Percentiles rank a stretch among this genome's conserved stretches.
phyloP scores from a whole-genome alignment of 805 yeast species.

The Starmerella lactis-condensi region DNA sequence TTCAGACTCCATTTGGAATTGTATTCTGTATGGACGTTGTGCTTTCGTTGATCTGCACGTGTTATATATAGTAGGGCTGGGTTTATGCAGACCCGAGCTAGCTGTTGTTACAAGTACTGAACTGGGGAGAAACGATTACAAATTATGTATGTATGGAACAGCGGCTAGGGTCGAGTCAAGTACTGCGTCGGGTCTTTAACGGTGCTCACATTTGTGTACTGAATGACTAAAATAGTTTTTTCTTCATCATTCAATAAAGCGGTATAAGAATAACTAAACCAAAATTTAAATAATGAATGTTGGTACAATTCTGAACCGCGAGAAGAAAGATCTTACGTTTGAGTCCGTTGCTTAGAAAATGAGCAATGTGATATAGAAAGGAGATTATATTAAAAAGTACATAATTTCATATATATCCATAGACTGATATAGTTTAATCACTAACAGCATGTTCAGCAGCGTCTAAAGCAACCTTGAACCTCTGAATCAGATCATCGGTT shows the following conservation, averaged over 20 bases:
- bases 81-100: too few relatives aligned
- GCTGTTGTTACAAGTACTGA: too few relatives aligned
- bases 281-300: too few relatives aligned
- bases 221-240: neutral
- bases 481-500: conserved; percentile 33
- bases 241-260: conserved; percentile 4
- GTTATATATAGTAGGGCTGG: conserved; percentile 1
- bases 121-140: too few relatives aligned
- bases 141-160: too few relatives aligned
- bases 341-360: conserved; percentile 12
- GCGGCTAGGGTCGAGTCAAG: too few relatives aligned
- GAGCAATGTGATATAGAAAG: conserved; percentile 13
- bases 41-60: too few relatives aligned
- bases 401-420: neutral
- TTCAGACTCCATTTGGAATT: conserved; percentile 1
- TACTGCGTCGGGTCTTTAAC: conserved; percentile 1
- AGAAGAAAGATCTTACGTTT: conserved; percentile 12
- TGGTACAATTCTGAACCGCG: conserved; percentile 11
- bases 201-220: neutral
- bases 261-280: neutral
- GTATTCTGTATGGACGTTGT: too few relatives aligned
- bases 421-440: neutral
- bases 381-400: conserved; percentile 7
- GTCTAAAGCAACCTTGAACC: conserved; percentile 35
- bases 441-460: conserved; percentile 13